Percentiles rank a stretch among this genome's conserved stretches.
Evolutionary conservation across 2,329 filamentous ascomycete genomes (phyloP).

Genomic region (Claviceps sp.): DNA sequence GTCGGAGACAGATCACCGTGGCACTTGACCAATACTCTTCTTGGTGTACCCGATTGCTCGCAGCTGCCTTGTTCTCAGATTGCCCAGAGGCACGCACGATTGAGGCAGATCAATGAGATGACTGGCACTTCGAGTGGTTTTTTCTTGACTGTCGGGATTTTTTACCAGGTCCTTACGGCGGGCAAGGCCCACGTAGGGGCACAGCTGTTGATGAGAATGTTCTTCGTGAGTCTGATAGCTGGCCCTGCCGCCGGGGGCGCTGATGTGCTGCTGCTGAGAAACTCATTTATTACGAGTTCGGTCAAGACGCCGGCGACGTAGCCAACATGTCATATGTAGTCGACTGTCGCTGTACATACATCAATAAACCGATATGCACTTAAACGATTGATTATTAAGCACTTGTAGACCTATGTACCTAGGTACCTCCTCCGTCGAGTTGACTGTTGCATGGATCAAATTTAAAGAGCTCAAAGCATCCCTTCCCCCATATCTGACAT

Average conservation of each 20-base stretch:
- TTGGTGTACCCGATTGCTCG: conserved; percentile 1
- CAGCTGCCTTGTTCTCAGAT: neutral
- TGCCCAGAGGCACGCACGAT: conserved; percentile 2
- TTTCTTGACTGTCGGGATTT: conserved; percentile 5
- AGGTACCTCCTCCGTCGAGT: no score
- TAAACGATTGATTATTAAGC: no score
- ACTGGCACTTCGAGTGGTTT: conserved; percentile 8
- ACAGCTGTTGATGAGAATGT: conserved; percentile 3
- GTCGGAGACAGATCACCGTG: neutral
- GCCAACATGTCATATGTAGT: no score
- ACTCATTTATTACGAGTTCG: neutral
- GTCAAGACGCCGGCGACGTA: no score
- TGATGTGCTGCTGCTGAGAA: conserved; percentile 4
- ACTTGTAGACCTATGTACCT: no score
- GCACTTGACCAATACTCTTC: conserved; percentile 5
- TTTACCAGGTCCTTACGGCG: neutral
- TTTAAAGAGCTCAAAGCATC: no score
- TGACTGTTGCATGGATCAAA: no score
- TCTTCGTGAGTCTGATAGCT: conserved; percentile 8
- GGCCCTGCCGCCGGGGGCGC: conserved; percentile 7
- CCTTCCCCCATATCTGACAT: no score
- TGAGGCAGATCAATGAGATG: conserved; percentile 10
- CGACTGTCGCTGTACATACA: no score
- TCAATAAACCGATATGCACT: no score
- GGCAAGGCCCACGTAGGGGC: neutral